Evolutionary conservation across 495 filamentous ascomycete species (phyloP), one percentile per base, ranked within the genome.

Genomic region (Penicillium longicatenatum): DNA sequence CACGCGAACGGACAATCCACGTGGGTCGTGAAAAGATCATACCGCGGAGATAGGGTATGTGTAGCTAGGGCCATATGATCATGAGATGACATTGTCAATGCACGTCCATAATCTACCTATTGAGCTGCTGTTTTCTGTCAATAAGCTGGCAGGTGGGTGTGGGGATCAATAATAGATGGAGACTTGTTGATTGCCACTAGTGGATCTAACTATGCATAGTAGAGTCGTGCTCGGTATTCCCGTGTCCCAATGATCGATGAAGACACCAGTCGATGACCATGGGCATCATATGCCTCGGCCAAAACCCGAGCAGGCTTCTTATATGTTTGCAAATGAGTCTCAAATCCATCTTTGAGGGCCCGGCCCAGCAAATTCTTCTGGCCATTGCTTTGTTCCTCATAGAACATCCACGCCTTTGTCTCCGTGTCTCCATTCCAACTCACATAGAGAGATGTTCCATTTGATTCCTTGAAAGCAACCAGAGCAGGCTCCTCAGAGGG

Each of bases 381-480:
- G 9, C 61, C 62, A 33, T 37, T 41, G 11, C n/a, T 22, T 53
- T 39, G 52, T 14, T 41, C 52, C 11, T 58, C 61, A 20, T 49
- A 71, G 52, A 71, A 73, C 12, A 51, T 55, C 70, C 70, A 72
- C 1, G 42, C 22, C 16, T 17, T 52, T 11, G 61, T 70, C 61
- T 72, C 65, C 0, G 70, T 74, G 45, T 68, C 70, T 4, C 69
- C 70, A 52, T 74, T 72, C 69, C 69, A 72, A 30, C 60, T 65
- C 4, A 74, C 65, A 56, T 67, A 69, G 1, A 67, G 17, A 29
- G 58, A 56, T 3, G 65, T 71, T 1, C 57, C 56, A 35, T 56
- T 60, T 2, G 52, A 49, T 12, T 62, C 53, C 45, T 57, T 55
- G 10, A 68, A 57, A 6, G 61, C 64, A 3, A 67, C 62, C 37